Percentiles rank a stretch among this genome's conserved stretches.
Evolutionary conservation across 108 stramenopile genomes (phyloP).

Genomic region (Nitzschia sp.): DNA sequence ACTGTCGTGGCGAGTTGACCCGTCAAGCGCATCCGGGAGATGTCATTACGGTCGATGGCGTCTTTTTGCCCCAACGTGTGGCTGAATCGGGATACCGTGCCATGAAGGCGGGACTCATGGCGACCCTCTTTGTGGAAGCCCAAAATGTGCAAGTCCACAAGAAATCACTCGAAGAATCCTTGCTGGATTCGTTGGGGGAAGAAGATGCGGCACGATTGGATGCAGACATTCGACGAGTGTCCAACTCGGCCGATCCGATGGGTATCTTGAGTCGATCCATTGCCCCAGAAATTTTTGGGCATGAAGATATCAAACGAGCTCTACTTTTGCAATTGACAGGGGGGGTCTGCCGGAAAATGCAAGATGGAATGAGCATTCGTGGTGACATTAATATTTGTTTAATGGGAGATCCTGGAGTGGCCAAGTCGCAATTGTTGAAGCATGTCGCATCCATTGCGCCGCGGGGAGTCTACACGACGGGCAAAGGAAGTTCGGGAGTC

Average conservation of each 20-base stretch:
- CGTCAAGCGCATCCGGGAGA: constrained; percentile 92
- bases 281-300: constrained; percentile 99
- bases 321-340: constrained; percentile 94
- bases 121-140: constrained; percentile 92
- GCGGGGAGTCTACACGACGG: constrained; percentile 98
- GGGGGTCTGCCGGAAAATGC: constrained; percentile 87
- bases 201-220: constrained; percentile 58
- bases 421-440: constrained; percentile 98
- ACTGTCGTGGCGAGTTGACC: constrained; percentile 91
- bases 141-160: constrained; percentile 87
- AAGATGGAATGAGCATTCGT: constrained; percentile 96
- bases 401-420: constrained; percentile 99
- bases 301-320: constrained; percentile 97
- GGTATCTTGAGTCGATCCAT: constrained; percentile 79
- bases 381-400: constrained; percentile 98
- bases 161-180: constrained; percentile 82
- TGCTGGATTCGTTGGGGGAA: constrained; percentile 44
- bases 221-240: constrained; percentile 56
- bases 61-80: constrained; percentile 89
- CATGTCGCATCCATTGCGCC: constrained; percentile 95
- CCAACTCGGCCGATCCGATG: constrained; percentile 71
- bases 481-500: constrained; percentile 96
- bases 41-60: constrained; percentile 90
- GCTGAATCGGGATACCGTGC: constrained; percentile 75
- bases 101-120: constrained; percentile 91